Evolutionary conservation across 2,329 filamentous ascomycete species (phyloP), one percentile per base, ranked within the genome.

Genomic region (Ceratocystis papillata): DNA sequence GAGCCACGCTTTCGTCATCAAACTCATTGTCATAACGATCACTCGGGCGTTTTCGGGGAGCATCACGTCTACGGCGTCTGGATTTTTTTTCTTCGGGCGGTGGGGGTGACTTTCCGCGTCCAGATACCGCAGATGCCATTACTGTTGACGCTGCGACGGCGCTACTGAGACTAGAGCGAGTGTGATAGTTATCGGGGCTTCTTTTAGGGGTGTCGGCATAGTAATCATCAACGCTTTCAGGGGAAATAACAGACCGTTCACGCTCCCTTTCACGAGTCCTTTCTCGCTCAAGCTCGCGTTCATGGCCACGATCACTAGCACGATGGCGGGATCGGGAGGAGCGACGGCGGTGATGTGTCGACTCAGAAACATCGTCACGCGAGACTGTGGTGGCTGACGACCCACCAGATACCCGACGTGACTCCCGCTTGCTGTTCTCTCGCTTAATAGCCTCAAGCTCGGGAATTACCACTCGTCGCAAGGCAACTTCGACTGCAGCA

Each of bases 401-500:
- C 59, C 76, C 80, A 59, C 81, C 72, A 41, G 89, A 92, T 67
- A 86, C 87, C 65, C 83, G 84, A 10, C 83, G 84, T 12, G 71
- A 85, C 69, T 87, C 82, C 69, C 87, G 85, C 69, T 87, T 87
- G 74, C 89, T 92, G 74, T 93, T 89, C 72, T 96, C 91, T 71
- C 92, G 86, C 75, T 96, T 96, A 65, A 99, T 79, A 8, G 91
- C 90, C 71, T 90, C 93, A 57, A 99, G 80, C 75, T 99, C 93
- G 0, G 94, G 94, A 2, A 99, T 77, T 64, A 96, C 96, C 62
- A 96, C 80, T 62, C 91, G 84, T 69, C 90, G 87, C 72, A 96
- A 96, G 15, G 91, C 91, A 76, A 96, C 91, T 76, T 96, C 92
- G 2, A 96, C 92, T 0, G 91, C 94, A 72, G 94, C 89, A 1